Percentiles rank a stretch among this genome's conserved stretches.
Conservation (phyloP, 805 yeast genomes). For the Danielozyma ontarioensis region DNA sequence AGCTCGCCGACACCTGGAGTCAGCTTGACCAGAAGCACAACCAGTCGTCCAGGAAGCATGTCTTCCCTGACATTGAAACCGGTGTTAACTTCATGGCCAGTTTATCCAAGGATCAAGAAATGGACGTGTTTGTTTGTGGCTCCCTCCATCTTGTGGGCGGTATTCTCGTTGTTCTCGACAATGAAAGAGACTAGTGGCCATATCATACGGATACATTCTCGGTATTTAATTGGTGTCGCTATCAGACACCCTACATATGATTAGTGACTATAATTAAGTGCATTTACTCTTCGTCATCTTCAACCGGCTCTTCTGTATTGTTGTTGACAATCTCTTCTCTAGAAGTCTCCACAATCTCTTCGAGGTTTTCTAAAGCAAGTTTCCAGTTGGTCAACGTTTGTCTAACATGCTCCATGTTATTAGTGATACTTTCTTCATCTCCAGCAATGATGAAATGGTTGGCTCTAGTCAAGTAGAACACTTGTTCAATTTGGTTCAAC, state of each 20-base stretch:
- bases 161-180: constrained; percentile 75
- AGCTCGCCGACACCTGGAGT: constrained; percentile 67
- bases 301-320: constrained; percentile 4
- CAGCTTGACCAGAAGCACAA: constrained; percentile 36
- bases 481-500: constrained; percentile 38
- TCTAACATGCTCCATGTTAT: constrained; percentile 34
- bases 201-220: constrained; percentile 2
- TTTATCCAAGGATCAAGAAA: constrained; percentile 24
- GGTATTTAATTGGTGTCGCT: constrained; percentile 9
- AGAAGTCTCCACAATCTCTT: constrained; percentile 35
- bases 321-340: constrained; percentile 37
- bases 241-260: constrained; percentile 6
- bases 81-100: constrained; percentile 53
- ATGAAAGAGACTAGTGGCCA: constrained; percentile 19
- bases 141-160: constrained; percentile 95
- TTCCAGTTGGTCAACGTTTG: constrained; percentile 34
- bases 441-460: constrained; percentile 38
- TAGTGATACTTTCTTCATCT: constrained; percentile 22
- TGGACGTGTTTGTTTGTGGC: constrained; percentile 88
- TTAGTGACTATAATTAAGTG: neutral
- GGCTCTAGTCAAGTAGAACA: constrained; percentile 36
- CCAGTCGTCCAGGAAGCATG: constrained; percentile 35
- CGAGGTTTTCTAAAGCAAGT: constrained; percentile 34
- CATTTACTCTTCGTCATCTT: constrained; percentile 6
- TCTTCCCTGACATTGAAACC: constrained; percentile 72